Conservation (phyloP, 2,329 filamentous ascomycete species). For the Trichoderma koningiopsis region DNA sequence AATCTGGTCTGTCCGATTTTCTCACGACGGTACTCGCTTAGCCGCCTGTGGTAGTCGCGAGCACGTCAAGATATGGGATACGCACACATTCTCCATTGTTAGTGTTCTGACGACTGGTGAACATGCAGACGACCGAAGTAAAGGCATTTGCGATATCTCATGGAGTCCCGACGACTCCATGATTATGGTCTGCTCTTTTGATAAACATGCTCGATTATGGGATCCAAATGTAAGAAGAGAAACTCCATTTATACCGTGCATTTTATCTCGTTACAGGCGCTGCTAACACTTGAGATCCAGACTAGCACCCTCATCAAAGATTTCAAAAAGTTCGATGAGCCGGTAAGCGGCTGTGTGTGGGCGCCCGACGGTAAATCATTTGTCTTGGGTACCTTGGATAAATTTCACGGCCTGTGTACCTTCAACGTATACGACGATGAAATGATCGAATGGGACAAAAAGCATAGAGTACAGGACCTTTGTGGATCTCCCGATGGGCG, state of each 20-base stretch:
- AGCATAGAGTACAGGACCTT: conserved; percentile 79
- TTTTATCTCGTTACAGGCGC: no score
- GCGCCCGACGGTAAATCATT: conserved; percentile 75
- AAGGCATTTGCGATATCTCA: conserved; percentile 74
- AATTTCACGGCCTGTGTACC: conserved; percentile 65
- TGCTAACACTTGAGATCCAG: conserved; percentile 41
- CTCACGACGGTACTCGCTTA: conserved; percentile 78
- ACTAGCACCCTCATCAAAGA: conserved; percentile 64
- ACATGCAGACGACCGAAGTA: conserved; percentile 62
- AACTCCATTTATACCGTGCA: not conserved
- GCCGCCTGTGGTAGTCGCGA: conserved; percentile 80
- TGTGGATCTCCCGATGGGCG: conserved; percentile 80
- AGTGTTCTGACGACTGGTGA: conserved; percentile 64
- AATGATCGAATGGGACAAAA: conserved; percentile 66
- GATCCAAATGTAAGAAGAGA: conserved; percentile 60
- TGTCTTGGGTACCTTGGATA: conserved; percentile 76
- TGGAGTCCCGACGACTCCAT: conserved; percentile 93
- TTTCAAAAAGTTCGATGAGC: conserved; percentile 74
- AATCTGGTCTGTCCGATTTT: conserved; percentile 91
- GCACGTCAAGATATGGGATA: conserved; percentile 80
- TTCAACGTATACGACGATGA: conserved; percentile 68
- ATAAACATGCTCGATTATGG: conserved; percentile 76
- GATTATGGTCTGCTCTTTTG: conserved; percentile 80
- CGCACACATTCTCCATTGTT: conserved; percentile 66
- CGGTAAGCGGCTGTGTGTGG: conserved; percentile 91